Evolutionary conservation across 2,329 filamentous ascomycete genomes (phyloP).

Genomic region (Fusarium burgessii): DNA sequence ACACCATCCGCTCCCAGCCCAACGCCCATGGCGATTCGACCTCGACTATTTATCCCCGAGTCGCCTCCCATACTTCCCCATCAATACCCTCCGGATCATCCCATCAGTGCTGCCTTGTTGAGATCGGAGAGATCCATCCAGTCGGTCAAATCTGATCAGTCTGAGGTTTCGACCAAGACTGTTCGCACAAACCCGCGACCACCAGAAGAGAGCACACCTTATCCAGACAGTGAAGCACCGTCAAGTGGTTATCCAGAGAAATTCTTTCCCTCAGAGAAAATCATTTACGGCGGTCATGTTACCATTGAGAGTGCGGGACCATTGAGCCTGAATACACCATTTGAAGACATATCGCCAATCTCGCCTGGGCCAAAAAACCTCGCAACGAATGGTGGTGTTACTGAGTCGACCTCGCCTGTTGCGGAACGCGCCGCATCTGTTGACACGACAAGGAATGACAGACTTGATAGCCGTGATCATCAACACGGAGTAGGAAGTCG

Average conservation of each 20-base stretch:
- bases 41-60: conserved; percentile 47
- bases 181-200: conserved; percentile 46
- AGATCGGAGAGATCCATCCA: not conserved
- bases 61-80: conserved; percentile 22
- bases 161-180: conserved; percentile 40
- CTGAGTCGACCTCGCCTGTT: not conserved
- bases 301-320: conserved; percentile 17
- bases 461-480: conserved; percentile 15
- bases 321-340: conserved; percentile 36
- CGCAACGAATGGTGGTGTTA: not conserved
- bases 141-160: conserved; percentile 12
- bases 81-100: not conserved
- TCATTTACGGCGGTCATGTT: conserved; percentile 41
- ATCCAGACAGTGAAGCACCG: conserved; percentile 40
- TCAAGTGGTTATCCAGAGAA: conserved; percentile 42
- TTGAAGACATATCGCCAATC: conserved; percentile 36
- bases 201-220: conserved; percentile 49
- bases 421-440: not conserved
- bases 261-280: conserved; percentile 13
- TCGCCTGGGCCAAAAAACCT: conserved; percentile 17
- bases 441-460: conserved; percentile 30
- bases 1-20: conserved; percentile 53
- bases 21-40: conserved; percentile 47
- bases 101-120: not conserved
- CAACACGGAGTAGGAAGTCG: not conserved